Percentiles rank a stretch among this genome's conserved stretches.
phyloP scores from a whole-genome alignment of 2,329 filamentous ascomycete species.

The Sclerotinia nivalis region DNA sequence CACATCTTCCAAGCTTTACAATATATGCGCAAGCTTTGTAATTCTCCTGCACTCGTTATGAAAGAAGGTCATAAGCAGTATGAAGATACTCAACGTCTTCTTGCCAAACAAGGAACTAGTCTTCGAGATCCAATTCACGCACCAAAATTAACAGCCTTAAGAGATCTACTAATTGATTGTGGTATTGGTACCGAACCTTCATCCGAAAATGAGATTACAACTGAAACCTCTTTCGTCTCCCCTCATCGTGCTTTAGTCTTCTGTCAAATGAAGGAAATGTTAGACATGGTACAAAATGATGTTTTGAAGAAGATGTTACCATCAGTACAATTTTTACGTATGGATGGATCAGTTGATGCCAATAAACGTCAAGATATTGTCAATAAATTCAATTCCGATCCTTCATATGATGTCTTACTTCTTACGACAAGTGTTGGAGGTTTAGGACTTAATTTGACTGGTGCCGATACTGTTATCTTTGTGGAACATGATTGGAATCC shows the following conservation, averaged over 20 bases:
- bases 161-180: conserved; percentile 95
- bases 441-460: conserved; percentile 90
- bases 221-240: conserved; percentile 78
- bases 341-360: conserved; percentile 91
- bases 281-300: conserved; percentile 96
- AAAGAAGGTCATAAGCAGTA: conserved; percentile 92
- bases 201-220: conserved; percentile 54
- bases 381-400: conserved; percentile 98
- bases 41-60: conserved; percentile 93
- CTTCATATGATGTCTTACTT: conserved; percentile 90
- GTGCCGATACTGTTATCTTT: conserved; percentile 97
- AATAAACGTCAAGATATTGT: conserved; percentile 95
- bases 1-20: conserved; percentile 99
- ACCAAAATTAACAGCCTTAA: conserved; percentile 86
- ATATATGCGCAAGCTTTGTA: conserved; percentile 99
- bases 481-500: conserved; percentile 99
- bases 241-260: conserved; percentile 95
- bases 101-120: conserved; percentile 75
- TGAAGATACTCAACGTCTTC: conserved; percentile 78
- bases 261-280: conserved; percentile 99
- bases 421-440: conserved; percentile 95
- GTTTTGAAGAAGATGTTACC: conserved; percentile 91
- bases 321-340: conserved; percentile 86
- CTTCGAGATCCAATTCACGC: conserved; percentile 86
- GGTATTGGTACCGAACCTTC: conserved; percentile 76